Percentiles rank a stretch among this genome's conserved stretches.
phyloP scores from a whole-genome alignment of 441 rosid species.

The Arabidopsis lyrata region DNA sequence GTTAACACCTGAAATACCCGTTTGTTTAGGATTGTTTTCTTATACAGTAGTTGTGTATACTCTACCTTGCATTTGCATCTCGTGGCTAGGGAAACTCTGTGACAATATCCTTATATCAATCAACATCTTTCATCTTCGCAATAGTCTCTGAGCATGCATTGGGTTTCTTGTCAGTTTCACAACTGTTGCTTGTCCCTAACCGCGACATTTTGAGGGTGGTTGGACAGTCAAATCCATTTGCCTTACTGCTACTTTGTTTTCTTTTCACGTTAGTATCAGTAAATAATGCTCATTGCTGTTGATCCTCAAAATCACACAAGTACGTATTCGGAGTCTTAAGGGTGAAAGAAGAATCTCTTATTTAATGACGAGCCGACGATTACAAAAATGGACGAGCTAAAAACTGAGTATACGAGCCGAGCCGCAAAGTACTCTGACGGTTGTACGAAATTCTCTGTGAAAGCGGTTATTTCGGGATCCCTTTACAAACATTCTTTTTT shows the following conservation, averaged over 20 bases:
- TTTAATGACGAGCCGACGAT: too few relatives aligned
- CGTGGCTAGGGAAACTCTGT: conserved; percentile 19
- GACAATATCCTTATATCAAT: background rate
- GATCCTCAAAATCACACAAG: too few relatives aligned
- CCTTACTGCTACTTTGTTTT: background rate
- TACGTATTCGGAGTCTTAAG: too few relatives aligned
- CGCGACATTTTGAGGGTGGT: background rate
- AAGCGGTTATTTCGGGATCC: too few relatives aligned
- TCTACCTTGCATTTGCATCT: conserved; percentile 5
- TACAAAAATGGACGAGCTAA: too few relatives aligned
- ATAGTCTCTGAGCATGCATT: background rate
- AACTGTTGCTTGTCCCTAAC: background rate
- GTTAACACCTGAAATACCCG: background rate
- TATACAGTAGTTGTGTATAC: conserved; percentile 3
- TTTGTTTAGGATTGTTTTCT: conserved; percentile 16
- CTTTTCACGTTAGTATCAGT: background rate
- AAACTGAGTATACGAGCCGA: too few relatives aligned
- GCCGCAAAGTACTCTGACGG: too few relatives aligned
- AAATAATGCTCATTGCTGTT: background rate
- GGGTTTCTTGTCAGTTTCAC: conserved; percentile 12
- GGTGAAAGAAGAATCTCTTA: too few relatives aligned
- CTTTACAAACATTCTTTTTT: too few relatives aligned
- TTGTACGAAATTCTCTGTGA: too few relatives aligned
- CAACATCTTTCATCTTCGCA: background rate
- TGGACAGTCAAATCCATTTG: conserved; percentile 4